phyloP scores from a whole-genome alignment of 2,329 filamentous ascomycete genomes.

The Colletotrichum kahawae region DNA sequence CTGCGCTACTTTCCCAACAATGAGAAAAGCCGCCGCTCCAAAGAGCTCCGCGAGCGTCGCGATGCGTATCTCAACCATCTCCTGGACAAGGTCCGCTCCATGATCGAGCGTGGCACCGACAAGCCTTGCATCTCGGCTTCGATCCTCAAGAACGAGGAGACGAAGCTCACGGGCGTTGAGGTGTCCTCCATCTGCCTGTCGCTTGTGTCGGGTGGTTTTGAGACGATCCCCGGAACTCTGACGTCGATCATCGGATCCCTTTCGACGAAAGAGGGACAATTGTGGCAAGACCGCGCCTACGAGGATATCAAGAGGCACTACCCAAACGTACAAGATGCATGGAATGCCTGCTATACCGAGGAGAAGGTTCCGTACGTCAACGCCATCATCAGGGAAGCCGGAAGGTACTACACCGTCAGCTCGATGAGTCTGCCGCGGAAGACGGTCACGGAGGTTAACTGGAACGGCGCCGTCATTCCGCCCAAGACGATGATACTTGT shows the following conservation, averaged over 20 bases:
- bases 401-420: neutral
- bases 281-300: neutral
- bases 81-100: conserved; percentile 60
- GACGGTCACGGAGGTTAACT: neutral
- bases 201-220: neutral
- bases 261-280: neutral
- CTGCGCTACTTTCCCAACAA: conserved; percentile 63
- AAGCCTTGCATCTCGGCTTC: neutral
- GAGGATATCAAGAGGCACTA: neutral
- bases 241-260: neutral
- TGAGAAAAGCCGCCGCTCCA: conserved; percentile 65
- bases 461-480: neutral
- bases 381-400: neutral
- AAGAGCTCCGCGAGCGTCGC: conserved; percentile 69
- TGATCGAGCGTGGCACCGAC: neutral
- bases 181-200: neutral
- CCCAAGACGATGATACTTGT: neutral
- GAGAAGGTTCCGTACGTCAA: neutral
- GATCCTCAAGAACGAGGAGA: neutral
- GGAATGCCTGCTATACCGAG: neutral
- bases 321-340: neutral
- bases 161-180: neutral
- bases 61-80: conserved; percentile 72
- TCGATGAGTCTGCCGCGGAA: neutral
- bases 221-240: neutral